Conservation (phyloP, 352 stramenopile genomes). For the Globisporangium viniferum region DNA sequence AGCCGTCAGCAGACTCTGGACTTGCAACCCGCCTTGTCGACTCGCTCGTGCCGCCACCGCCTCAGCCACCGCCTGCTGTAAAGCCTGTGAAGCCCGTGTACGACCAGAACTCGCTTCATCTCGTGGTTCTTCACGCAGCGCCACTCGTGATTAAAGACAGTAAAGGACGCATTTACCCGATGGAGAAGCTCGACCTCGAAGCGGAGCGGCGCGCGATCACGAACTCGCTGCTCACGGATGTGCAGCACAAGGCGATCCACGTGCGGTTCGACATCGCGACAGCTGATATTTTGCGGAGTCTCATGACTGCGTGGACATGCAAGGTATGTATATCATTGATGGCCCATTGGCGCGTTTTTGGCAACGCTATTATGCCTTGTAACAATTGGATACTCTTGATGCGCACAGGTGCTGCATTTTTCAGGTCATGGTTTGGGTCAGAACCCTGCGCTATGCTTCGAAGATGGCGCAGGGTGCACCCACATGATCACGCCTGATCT, state of each 20-base stretch:
- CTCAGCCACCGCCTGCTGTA: conserved; percentile 7
- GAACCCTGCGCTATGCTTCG: conserved; percentile 71
- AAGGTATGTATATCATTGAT: background rate
- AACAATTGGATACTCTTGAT: background rate
- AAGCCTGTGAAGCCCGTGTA: background rate
- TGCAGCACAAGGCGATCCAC: conserved; percentile 72
- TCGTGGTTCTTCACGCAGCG: conserved; percentile 81
- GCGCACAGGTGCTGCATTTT: conserved; percentile 67
- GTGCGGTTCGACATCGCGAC: conserved; percentile 78
- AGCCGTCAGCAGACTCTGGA: background rate
- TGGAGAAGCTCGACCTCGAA: conserved; percentile 83
- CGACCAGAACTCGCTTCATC: conserved; percentile 56
- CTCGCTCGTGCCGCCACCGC: conserved; percentile 1
- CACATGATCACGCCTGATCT: conserved; percentile 71
- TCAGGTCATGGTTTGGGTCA: conserved; percentile 72
- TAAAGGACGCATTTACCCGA: conserved; percentile 65
- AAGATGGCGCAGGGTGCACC: conserved; percentile 68
- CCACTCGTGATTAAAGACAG: conserved; percentile 78
- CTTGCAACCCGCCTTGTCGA: conserved; percentile 1
- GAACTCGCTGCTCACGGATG: conserved; percentile 63
- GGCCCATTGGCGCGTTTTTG: background rate
- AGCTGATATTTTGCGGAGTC: conserved; percentile 63
- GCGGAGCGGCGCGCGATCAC: conserved; percentile 68
- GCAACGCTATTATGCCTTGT: background rate
- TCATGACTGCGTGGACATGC: conserved; percentile 78